These are phyloP conservation scores for Leishmania mexicana DNA, from an alignment of 208 protist species.

Conservation along the genomic window DNA sequence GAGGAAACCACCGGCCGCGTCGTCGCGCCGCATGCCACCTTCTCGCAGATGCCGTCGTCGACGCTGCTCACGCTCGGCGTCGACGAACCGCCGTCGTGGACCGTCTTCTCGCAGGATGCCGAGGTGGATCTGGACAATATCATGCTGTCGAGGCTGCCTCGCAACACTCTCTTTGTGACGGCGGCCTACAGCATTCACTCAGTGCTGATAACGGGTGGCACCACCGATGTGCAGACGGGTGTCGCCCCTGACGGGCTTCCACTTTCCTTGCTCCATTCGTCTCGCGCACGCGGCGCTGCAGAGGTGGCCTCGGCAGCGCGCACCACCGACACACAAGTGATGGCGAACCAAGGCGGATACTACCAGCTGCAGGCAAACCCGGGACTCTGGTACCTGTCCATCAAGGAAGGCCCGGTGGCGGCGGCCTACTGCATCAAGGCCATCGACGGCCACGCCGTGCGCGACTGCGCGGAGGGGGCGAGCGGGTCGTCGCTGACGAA, in stretches of 20 bases:
- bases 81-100: slow-evolving; percentile 91
- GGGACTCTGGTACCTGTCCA: slow-evolving; percentile 83
- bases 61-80: slow-evolving; percentile 82
- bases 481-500: not conserved
- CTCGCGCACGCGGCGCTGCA: not conserved
- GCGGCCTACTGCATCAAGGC: slow-evolving; percentile 58
- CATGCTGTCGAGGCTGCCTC: slow-evolving; percentile 71
- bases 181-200: slow-evolving; percentile 91
- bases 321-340: slow-evolving; percentile 95
- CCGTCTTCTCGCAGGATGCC: slow-evolving; percentile 75
- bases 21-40: slow-evolving; percentile 50
- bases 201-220: slow-evolving; percentile 85
- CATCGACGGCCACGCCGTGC: slow-evolving; percentile 18
- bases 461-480: slow-evolving; percentile 14
- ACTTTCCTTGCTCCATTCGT: slow-evolving; percentile 59
- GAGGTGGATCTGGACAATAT: slow-evolving; percentile 97
- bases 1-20: slow-evolving; percentile 59
- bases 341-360: slow-evolving; percentile 95
- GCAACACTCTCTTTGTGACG: slow-evolving; percentile 37
- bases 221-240: slow-evolving; percentile 30
- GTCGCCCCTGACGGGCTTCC: slow-evolving; percentile 72
- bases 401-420: slow-evolving; percentile 68
- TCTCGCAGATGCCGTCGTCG: slow-evolving; percentile 52
- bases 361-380: slow-evolving; percentile 96
- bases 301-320: not conserved